These are phyloP conservation scores for Trichoderma guizhouense DNA, from an alignment of 2,329 filamentous ascomycete genomes.

Conservation along the genomic window DNA sequence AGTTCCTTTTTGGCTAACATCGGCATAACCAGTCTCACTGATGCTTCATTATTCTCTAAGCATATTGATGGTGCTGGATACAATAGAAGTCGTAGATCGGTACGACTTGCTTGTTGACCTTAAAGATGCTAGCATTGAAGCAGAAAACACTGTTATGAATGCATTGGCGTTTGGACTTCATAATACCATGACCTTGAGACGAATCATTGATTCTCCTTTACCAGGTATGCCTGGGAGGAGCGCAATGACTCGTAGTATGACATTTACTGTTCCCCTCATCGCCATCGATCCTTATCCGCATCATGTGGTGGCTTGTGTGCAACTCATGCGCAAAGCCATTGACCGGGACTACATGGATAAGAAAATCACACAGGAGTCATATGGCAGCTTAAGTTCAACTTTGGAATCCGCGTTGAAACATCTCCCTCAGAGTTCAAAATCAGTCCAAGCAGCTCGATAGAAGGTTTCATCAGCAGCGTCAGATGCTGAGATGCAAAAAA, in stretches of 20 bases:
- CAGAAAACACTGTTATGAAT: not conserved
- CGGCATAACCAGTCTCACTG: not conserved
- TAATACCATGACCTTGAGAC: not conserved
- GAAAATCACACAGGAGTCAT: not conserved
- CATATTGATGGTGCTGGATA: not conserved
- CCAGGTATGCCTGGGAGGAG: not conserved
- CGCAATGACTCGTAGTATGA: not conserved
- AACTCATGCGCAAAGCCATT: constrained; percentile 1
- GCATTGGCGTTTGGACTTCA: not conserved
- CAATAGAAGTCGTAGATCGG: not conserved
- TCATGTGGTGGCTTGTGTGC: not conserved
- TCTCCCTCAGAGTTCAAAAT: not conserved
- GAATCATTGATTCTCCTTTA: not conserved
- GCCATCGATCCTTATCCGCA: not conserved
- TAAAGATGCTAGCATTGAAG: constrained; percentile 3
- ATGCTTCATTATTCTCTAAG: not conserved
- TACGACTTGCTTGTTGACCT: not conserved
- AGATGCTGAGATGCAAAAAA: not conserved
- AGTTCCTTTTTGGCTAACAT: not conserved
- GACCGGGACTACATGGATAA: not conserved
- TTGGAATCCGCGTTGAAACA: not conserved
- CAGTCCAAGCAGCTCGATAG: not conserved
- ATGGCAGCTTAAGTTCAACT: not conserved
- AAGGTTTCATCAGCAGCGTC: not conserved
- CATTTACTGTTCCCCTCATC: not conserved